These are phyloP conservation scores for Brasenia schreberi DNA, from an alignment of 164 flowering plant genomes.

Conservation along the genomic window DNA sequence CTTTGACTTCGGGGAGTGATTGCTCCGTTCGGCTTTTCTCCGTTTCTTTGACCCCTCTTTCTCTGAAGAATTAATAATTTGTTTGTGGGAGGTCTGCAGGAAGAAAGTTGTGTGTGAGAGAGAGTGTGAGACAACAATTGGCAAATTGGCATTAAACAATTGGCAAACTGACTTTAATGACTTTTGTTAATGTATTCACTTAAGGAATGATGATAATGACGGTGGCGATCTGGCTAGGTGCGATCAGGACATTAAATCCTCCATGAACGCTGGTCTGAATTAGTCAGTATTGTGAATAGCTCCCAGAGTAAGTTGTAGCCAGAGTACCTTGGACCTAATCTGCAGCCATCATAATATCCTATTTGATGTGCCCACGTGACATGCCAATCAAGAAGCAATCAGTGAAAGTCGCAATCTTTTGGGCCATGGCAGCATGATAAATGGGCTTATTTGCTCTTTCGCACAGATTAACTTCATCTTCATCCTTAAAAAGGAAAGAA, in stretches of 20 bases:
- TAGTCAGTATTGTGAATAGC: not conserved
- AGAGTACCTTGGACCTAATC: not conserved
- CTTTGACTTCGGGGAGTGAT: not conserved
- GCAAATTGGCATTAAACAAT: no score
- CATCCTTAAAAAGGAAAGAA: no score
- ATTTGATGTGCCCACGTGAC: not conserved
- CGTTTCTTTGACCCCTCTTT: not conserved
- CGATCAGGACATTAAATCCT: not conserved
- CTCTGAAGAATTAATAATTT: not conserved
- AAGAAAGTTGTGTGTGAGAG: not conserved
- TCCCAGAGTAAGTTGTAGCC: not conserved
- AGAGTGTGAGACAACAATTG: not conserved
- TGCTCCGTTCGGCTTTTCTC: not conserved
- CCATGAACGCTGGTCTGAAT: not conserved
- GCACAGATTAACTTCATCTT: no score
- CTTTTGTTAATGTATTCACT: not conserved
- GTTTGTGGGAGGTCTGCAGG: not conserved
- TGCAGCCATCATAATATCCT: not conserved
- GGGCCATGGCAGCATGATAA: not conserved
- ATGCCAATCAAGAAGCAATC: not conserved
- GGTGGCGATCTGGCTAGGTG: not conserved
- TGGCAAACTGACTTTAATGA: no score
- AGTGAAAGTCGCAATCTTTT: not conserved
- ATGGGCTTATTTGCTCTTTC: not conserved
- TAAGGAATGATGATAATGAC: not conserved